Evolutionary conservation across 495 filamentous ascomycete genomes (phyloP).

Genomic region (Hyaloscypha variabilis): DNA sequence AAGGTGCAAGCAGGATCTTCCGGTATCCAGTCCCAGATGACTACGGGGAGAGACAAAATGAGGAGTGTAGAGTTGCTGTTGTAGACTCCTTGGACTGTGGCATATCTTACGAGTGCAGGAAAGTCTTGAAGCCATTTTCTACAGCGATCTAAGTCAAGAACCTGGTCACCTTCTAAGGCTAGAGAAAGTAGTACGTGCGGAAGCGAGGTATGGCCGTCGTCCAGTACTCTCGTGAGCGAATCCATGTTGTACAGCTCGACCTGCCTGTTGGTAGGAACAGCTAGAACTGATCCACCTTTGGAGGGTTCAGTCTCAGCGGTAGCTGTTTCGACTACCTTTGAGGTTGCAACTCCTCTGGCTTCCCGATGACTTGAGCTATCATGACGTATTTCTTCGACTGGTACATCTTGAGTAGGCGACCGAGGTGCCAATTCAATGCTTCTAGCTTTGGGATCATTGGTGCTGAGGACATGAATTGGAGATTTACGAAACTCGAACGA

Average conservation of each 20-base stretch:
- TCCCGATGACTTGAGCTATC: background rate
- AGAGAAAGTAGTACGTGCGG: constrained; percentile 56
- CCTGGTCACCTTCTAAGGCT: constrained; percentile 54
- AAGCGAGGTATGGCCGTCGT: background rate
- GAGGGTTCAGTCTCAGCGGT: background rate
- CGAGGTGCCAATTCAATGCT: background rate
- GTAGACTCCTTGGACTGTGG: constrained; percentile 55
- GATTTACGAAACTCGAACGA: background rate
- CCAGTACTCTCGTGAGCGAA: constrained; percentile 1
- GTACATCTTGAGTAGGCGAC: background rate
- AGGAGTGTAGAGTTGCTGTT: constrained; percentile 53
- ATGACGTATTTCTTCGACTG: background rate
- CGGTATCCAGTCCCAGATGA: constrained; percentile 1
- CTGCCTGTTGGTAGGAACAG: too few relatives aligned
- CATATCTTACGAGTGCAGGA: constrained; percentile 51
- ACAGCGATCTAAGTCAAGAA: constrained; percentile 44
- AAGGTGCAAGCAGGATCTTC: constrained; percentile 6
- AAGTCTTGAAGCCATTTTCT: constrained; percentile 49
- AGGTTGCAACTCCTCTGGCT: background rate
- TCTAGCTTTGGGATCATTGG: constrained; percentile 2
- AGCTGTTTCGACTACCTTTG: background rate
- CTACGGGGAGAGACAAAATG: constrained; percentile 36
- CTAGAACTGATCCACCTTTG: background rate
- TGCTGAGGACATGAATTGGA: constrained; percentile 4
- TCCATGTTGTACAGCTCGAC: background rate